Conservation (phyloP, 2,329 filamentous ascomycete genomes). For the Talaromyces atroroseus region DNA sequence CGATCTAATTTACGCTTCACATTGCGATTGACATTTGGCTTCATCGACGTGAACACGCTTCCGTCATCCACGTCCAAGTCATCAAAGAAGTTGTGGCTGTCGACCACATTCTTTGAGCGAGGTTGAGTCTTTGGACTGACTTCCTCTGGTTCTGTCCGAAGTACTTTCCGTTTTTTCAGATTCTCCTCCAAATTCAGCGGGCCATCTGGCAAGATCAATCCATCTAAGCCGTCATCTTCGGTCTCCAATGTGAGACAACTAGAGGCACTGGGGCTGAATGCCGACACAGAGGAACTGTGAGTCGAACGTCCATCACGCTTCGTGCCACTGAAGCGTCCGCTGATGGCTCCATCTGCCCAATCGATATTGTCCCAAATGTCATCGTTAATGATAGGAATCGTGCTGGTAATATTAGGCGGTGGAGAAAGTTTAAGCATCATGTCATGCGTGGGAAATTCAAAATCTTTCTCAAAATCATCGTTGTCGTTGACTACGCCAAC, state of each 20-base stretch:
- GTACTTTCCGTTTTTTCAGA: constrained; percentile 63
- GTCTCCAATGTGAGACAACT: constrained; percentile 89
- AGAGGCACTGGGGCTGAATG: constrained; percentile 84
- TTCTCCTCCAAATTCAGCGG: constrained; percentile 78
- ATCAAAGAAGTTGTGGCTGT: constrained; percentile 71
- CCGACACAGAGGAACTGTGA: constrained; percentile 80
- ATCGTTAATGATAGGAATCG: constrained; percentile 52
- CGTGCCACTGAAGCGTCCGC: constrained; percentile 84
- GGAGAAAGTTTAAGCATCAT: constrained; percentile 57
- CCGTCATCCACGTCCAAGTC: constrained; percentile 83
- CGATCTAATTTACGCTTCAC: constrained; percentile 75
- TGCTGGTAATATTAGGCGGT: constrained; percentile 55
- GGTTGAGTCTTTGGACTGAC: constrained; percentile 25
- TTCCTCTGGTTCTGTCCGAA: constrained; percentile 26
- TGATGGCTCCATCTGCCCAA: constrained; percentile 89
- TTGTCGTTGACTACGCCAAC: constrained; percentile 38
- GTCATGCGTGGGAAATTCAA: constrained; percentile 65
- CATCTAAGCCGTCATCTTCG: constrained; percentile 86
- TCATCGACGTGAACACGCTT: constrained; percentile 72
- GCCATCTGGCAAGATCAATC: constrained; percentile 77
- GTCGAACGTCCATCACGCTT: constrained; percentile 71
- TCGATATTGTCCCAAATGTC: constrained; percentile 74
- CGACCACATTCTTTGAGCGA: constrained; percentile 19
- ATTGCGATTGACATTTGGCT: constrained; percentile 83
- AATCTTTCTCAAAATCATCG: constrained; percentile 68